Evolutionary conservation across 805 yeast species (phyloP).

Genomic region (Candida andamanensis): DNA sequence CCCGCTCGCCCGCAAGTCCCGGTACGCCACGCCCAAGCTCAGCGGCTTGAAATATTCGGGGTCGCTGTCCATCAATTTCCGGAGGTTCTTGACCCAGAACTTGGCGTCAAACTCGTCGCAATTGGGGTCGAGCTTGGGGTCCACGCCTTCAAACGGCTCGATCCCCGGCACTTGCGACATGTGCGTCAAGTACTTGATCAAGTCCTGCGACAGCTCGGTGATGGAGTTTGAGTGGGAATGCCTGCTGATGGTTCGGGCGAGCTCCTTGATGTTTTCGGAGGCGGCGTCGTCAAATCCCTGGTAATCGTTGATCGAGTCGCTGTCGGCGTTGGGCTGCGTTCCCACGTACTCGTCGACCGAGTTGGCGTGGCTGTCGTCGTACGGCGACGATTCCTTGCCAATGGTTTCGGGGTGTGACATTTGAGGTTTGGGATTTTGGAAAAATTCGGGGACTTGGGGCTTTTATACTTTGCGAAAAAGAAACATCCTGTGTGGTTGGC

Average conservation of each 20-base stretch:
- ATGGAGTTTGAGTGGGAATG: slow-evolving; percentile 9
- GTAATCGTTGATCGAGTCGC: slow-evolving; percentile 17
- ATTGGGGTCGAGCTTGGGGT: slow-evolving; percentile 48
- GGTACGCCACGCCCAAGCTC: slow-evolving; percentile 50
- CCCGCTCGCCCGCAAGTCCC: slow-evolving; percentile 52
- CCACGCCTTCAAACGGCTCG: slow-evolving; percentile 23
- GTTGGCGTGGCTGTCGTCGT: slow-evolving; percentile 6
- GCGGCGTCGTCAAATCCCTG: slow-evolving; percentile 12
- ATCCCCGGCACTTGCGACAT: slow-evolving; percentile 44
- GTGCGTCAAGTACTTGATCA: slow-evolving; percentile 35
- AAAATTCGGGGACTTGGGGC: too few species aligned
- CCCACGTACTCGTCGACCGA: slow-evolving; percentile 8
- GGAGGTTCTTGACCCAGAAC: slow-evolving; percentile 59
- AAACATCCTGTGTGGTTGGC: too few species aligned
- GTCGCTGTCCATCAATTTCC: slow-evolving; percentile 44
- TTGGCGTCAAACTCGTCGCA: slow-evolving; percentile 48
- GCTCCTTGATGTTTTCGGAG: slow-evolving; percentile 14
- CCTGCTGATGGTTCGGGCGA: slow-evolving; percentile 14
- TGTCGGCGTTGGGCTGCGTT: slow-evolving; percentile 1
- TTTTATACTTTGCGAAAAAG: too few species aligned
- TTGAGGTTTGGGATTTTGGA: too few species aligned
- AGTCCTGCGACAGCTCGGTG: slow-evolving; percentile 16
- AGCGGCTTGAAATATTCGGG: slow-evolving; percentile 58
- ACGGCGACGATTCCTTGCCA: slow-evolving; percentile 5
- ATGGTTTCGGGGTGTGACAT: too few species aligned